Base-by-base conservation (phyloP, 495 filamentous ascomycete species). In the Rhypophila decipiens region DNA sequence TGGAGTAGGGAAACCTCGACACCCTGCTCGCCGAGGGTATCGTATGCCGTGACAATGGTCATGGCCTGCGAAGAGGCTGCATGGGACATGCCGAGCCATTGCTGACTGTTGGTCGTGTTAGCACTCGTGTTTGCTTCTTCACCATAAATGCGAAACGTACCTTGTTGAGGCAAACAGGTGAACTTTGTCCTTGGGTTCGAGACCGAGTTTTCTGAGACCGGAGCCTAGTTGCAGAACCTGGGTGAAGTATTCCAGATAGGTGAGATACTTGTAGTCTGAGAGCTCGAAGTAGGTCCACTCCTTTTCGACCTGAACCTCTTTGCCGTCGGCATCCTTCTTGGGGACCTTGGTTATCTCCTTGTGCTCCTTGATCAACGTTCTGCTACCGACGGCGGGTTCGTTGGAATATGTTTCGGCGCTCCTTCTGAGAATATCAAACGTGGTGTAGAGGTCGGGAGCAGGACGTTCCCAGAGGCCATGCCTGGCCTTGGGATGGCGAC, bases 1-100 rank as follows among this genome's bases (percentile, higher is more conserved):
- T 84, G 78, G 9, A 65, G 58, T 34, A 84, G 71, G 10, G 78
- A 82, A 57, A 82, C 80, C 61, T 73, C 73, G 43, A 84, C 70
- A 31, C 80, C 80, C 44, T 72, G 68, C 42, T 78, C 67, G 39
- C 80, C 80, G 38, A 84, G 77, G 2, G 80, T 83, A 48, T 84
- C 80, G 64, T 99, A 99, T 3, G 94, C 91, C 22, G 94, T 99
- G 31, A 97, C 93, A 51, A 97, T 91, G 40, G 89, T 79, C 63
- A 97, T 78, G 8, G 89, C 91, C 70, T 99, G 94, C n/a, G 93
- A 94, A 35, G 83, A 74, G 58, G 84, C 83, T 39, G 66, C 72
- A 41, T 76, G 88, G 18, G 87, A 83, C 65, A 70, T 69, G 42
- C 58, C 59, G 24, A 77, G 55, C 74, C 74, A 78, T 47, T 73